A percentile compares a stretch with the other conserved stretches of the same genome.
Evolutionary conservation across 257 asterid genomes (phyloP).

Genomic region (Penstemon barbatus): DNA sequence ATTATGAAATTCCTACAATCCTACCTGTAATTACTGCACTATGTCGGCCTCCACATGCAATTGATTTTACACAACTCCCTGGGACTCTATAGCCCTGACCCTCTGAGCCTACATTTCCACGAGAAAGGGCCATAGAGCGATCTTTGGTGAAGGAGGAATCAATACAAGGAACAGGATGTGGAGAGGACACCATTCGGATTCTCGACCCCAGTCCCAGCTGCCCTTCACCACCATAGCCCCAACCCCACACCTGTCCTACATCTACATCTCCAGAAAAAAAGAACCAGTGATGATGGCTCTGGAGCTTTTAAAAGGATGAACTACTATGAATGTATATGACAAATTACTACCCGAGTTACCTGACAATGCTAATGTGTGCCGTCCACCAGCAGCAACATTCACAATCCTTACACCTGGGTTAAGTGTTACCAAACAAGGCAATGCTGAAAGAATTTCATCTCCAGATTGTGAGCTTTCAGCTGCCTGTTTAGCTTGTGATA

Average conservation of each 20-base stretch:
- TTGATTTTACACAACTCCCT: constrained; percentile 74
- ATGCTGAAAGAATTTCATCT: constrained; percentile 78
- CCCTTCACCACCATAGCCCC: constrained; percentile 99
- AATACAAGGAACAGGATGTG: constrained; percentile 91
- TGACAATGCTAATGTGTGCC: constrained; percentile 91
- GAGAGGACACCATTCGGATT: constrained; percentile 93
- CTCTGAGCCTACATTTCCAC: constrained; percentile 57
- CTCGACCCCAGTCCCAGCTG: constrained; percentile 96
- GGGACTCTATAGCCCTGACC: constrained; percentile 71
- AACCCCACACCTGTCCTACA: constrained; percentile 98
- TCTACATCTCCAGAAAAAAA: constrained; percentile 58
- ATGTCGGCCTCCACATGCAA: constrained; percentile 99
- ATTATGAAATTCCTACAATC: background rate
- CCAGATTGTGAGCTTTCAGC: constrained; percentile 77
- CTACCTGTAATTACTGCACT: constrained; percentile 94
- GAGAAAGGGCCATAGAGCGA: constrained; percentile 52
- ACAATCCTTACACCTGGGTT: constrained; percentile 76
- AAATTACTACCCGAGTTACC: constrained; percentile 44
- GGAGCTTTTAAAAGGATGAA: constrained; percentile 25
- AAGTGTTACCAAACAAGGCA: constrained; percentile 84
- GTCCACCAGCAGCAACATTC: constrained; percentile 94
- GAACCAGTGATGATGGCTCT: constrained; percentile 26
- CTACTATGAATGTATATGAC: constrained; percentile 12
- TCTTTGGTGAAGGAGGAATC: constrained; percentile 60
- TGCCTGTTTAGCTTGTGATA: constrained; percentile 67